These are phyloP conservation scores for Lipomyces japonicus DNA, from an alignment of 805 yeast species.

Conservation along the genomic window DNA sequence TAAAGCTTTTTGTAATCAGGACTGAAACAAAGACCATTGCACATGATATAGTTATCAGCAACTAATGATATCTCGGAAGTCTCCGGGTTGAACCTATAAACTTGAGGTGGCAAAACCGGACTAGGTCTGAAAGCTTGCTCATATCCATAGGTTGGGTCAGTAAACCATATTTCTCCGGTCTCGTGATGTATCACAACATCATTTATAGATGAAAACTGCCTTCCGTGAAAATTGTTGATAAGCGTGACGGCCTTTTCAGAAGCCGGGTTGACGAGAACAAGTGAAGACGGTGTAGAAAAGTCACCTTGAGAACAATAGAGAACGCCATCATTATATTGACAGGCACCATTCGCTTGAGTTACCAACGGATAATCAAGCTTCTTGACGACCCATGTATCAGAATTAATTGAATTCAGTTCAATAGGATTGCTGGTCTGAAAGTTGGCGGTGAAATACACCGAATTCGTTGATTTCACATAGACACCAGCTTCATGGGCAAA, in stretches of 20 bases:
- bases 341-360: constrained; percentile 25
- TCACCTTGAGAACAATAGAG: constrained; percentile 26
- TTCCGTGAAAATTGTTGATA: constrained; percentile 24
- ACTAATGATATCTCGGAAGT: constrained; percentile 10
- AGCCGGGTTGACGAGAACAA: constrained; percentile 19
- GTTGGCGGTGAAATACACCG: constrained; percentile 23
- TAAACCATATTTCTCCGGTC: constrained; percentile 27
- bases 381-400: constrained; percentile 5
- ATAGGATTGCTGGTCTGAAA: constrained; percentile 20
- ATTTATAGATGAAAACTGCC: constrained; percentile 24
- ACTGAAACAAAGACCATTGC: constrained; percentile 28
- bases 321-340: constrained; percentile 14
- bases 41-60: constrained; percentile 21
- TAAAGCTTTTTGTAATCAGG: constrained; percentile 21
- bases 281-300: constrained; percentile 9
- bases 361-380: constrained; percentile 13
- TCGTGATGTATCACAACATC: constrained; percentile 27
- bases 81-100: constrained; percentile 21
- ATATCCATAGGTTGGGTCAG: constrained; percentile 26
- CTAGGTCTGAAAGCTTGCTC: constrained; percentile 22
- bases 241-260: constrained; percentile 8
- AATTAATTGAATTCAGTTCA: constrained; percentile 14
- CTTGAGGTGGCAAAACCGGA: constrained; percentile 20
- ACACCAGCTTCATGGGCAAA: constrained; percentile 29
- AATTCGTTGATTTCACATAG: constrained; percentile 19